A percentile compares a stretch with the other conserved stretches of the same genome.
These are phyloP conservation scores for Glycine tomentella DNA, from an alignment of 306 rosid species.

Conservation along the genomic window DNA sequence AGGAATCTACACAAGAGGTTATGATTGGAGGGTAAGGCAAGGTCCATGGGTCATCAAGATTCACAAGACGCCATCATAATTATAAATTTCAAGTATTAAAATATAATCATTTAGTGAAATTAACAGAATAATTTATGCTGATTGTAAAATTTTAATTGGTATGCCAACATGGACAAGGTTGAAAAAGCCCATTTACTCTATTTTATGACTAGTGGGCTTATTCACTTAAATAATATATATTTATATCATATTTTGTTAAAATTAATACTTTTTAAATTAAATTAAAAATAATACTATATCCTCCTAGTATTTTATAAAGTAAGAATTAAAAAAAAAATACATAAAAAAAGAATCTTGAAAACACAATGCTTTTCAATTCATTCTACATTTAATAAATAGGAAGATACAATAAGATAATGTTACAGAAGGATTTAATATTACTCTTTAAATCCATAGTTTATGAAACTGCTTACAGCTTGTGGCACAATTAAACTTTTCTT, in stretches of 20 bases:
- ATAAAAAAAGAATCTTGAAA: too few relatives aligned
- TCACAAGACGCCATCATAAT: background rate
- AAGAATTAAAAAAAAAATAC: too few relatives aligned
- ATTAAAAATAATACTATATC: too few relatives aligned
- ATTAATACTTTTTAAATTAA: too few relatives aligned
- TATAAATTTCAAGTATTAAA: background rate
- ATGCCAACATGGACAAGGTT: too few relatives aligned
- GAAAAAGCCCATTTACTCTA: too few relatives aligned
- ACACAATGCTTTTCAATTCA: background rate
- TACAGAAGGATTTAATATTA: background rate
- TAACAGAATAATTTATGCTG: background rate
- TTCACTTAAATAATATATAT: too few relatives aligned
- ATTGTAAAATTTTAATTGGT: background rate
- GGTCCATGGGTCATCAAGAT: background rate
- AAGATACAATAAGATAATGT: background rate
- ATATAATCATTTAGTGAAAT: background rate
- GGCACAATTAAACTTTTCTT: constrained; percentile 22
- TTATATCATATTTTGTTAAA: too few relatives aligned
- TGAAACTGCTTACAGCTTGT: constrained; percentile 24
- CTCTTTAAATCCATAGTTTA: background rate
- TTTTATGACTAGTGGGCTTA: too few relatives aligned
- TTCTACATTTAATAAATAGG: background rate
- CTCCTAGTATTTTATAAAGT: too few relatives aligned
- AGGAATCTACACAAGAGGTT: too few relatives aligned
- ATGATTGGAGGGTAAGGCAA: too few relatives aligned